Base-by-base conservation (phyloP, 768 basidiomycete genomes). In the Amanita phalloides region DNA sequence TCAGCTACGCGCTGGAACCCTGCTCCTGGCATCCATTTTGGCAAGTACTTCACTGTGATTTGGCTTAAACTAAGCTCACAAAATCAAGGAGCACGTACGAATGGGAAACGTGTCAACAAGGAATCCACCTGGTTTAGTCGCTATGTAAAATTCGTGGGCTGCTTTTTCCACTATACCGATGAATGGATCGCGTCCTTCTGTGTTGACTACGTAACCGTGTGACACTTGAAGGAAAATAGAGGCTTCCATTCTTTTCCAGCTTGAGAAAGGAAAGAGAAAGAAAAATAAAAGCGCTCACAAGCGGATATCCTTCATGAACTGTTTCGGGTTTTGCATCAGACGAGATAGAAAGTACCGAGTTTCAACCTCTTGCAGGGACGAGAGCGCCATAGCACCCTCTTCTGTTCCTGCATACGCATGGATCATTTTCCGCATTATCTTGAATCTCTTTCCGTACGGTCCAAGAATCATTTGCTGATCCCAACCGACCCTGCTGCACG, bases 11-110 rank as follows among this genome's bases (percentile, higher is more conserved):
- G 57, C 56, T 73, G 71, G 62, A 74, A 76, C 3, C 58, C 62
- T 33, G 67, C 68, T 3, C 71, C 68, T 25, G 74, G 72, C 47
- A 76, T 64, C 73, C 74, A 74, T 1, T 57, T 57, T 0, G 73
- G 73, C 1, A 74, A 17, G 41, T 23, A 23, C 20, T 42, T 42
- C 41, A 42, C 41, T 42, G 9, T 11, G 11, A 42, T 42, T 1
- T 0, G n/a, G 21, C 9, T 42, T 42, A 20, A 21, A 41, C 8
- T 2, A 20, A 2, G 23, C 5, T 11, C 41, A 21, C 20, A 21
- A 23, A 1, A 42, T 13, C 11, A 23, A 20, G 11, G 3, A 23
- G 20, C 21, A 42, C 41, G 23, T 49, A 73, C 72, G 55, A 26
- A 64, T 53, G 1, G 72, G 73, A 43, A 71, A 64, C 10, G 58